Evolutionary conservation across 768 basidiomycete genomes (phyloP).

Genomic region (Gyrodon lividus): DNA sequence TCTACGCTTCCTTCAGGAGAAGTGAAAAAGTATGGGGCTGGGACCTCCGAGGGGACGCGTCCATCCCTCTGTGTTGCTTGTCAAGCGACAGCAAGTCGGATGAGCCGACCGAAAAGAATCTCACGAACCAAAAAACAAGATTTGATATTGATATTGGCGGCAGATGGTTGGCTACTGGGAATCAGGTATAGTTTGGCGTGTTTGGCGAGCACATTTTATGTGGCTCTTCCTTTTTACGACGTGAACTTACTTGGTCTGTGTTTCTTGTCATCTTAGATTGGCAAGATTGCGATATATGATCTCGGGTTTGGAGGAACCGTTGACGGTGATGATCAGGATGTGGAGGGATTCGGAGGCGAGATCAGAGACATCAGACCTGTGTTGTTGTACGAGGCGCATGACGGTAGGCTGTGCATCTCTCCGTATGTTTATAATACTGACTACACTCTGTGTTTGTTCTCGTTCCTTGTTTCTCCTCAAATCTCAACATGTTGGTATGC

Average conservation of each 20-base stretch:
- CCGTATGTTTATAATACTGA: neutral
- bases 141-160: constrained; percentile 79
- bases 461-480: neutral
- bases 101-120: neutral
- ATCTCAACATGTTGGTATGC: too few species aligned
- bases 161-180: constrained; percentile 60
- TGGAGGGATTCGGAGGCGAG: neutral
- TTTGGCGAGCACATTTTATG: neutral
- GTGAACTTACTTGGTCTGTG: neutral
- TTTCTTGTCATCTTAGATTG: constrained; percentile 41
- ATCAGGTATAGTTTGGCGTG: constrained; percentile 48
- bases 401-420: constrained; percentile 41
- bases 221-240: neutral
- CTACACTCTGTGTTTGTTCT: neutral
- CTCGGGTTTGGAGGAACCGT: constrained; percentile 25
- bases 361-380: constrained; percentile 24
- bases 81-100: constrained; percentile 1
- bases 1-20: constrained; percentile 80
- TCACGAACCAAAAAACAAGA: constrained; percentile 73
- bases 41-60: constrained; percentile 69
- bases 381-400: constrained; percentile 51
- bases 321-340: constrained; percentile 10
- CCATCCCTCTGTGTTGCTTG: constrained; percentile 40
- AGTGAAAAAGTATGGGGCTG: constrained; percentile 61
- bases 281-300: constrained; percentile 60